Percentiles rank a stretch among this genome's conserved stretches.
Conservation (phyloP, 805 yeast genomes). For the Yarrowia sp. region DNA sequence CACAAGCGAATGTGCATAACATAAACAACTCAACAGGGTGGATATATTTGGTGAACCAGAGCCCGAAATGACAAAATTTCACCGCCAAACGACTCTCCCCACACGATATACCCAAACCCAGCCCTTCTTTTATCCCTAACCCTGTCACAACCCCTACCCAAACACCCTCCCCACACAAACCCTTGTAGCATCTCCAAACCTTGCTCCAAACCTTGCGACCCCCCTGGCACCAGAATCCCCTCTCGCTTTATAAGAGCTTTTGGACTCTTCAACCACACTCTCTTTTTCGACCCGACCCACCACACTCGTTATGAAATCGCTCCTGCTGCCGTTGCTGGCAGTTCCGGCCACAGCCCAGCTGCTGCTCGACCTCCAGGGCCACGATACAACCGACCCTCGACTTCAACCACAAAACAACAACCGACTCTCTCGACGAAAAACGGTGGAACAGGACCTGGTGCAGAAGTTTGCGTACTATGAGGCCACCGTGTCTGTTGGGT, state of each 20-base stretch:
- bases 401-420: not conserved
- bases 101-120: no score
- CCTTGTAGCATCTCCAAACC: not conserved
- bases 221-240: constrained; percentile 3
- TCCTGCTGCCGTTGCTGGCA: constrained; percentile 9
- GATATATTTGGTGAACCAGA: not conserved
- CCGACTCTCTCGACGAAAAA: not conserved
- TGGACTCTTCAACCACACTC: not conserved
- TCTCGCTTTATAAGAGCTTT: not conserved
- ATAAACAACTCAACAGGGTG: not conserved
- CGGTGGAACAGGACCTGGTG: constrained; percentile 16
- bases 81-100: no score
- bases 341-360: constrained; percentile 19
- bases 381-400: constrained; percentile 3
- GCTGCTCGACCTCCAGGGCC: constrained; percentile 21
- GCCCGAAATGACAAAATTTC: no score
- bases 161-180: not conserved
- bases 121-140: not conserved
- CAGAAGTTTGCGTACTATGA: constrained; percentile 26
- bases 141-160: not conserved
- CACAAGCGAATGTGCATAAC: constrained; percentile 18
- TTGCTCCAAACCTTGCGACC: constrained; percentile 1
- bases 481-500: constrained; percentile 47
- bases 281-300: not conserved
- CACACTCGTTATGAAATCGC: constrained; percentile 19